phyloP scores from a whole-genome alignment of 192 early-diverging fungal genomes.

The Rhizophagus sp. region DNA sequence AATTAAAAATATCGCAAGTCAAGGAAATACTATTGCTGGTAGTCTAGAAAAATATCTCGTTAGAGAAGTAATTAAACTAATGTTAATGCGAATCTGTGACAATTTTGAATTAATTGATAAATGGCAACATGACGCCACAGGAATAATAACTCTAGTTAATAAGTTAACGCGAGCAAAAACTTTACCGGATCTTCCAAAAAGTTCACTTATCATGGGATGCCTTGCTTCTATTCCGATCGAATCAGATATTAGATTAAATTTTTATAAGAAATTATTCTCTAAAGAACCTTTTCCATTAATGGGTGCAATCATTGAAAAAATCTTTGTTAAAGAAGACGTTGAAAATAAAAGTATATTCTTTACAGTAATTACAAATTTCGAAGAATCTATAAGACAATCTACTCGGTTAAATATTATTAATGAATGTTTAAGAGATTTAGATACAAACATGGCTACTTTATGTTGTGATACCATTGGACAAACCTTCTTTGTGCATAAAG shows the following conservation, averaged over 20 bases:
- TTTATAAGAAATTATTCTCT: slow-evolving; percentile 25
- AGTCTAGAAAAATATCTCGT: too few relatives aligned
- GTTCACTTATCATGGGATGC: slow-evolving; percentile 2
- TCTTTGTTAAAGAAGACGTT: not conserved
- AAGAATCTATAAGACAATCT: not conserved
- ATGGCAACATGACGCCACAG: not conserved
- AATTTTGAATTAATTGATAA: not conserved
- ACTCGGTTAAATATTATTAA: slow-evolving; percentile 26
- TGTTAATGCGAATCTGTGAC: too few relatives aligned
- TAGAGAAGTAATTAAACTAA: too few relatives aligned
- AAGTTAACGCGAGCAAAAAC: not conserved
- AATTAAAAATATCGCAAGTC: too few relatives aligned
- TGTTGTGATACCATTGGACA: slow-evolving; percentile 28
- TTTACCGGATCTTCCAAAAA: not conserved
- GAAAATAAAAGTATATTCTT: not conserved
- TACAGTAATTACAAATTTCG: not conserved
- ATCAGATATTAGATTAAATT: not conserved
- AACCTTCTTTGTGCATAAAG: slow-evolving; percentile 7
- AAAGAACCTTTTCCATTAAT: slow-evolving; percentile 14
- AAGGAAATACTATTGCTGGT: not conserved
- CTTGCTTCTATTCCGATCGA: not conserved
- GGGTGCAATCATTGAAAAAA: slow-evolving; percentile 1
- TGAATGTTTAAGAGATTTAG: not conserved
- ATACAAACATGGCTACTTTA: slow-evolving; percentile 17
- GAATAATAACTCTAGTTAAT: slow-evolving; percentile 1